Conservation (phyloP, 352 stramenopile species). For the Phytophthora sojae region DNA sequence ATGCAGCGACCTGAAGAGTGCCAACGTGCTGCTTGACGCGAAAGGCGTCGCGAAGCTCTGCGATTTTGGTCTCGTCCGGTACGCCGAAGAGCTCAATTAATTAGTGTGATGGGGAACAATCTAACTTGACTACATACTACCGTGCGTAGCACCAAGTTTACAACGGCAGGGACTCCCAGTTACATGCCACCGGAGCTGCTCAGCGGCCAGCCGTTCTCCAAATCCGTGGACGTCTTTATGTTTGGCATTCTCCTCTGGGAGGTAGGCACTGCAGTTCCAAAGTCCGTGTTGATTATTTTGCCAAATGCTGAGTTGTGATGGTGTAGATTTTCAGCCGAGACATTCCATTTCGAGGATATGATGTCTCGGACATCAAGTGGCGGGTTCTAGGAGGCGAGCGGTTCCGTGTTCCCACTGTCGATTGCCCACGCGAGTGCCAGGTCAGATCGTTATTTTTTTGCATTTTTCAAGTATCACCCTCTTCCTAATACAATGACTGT, state of each 20-base stretch:
- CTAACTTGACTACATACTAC: neutral
- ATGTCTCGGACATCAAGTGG: conserved; percentile 73
- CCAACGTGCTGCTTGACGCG: conserved; percentile 86
- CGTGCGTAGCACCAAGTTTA: conserved; percentile 70
- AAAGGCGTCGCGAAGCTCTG: conserved; percentile 89
- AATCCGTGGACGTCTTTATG: conserved; percentile 93
- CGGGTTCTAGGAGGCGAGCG: conserved; percentile 78
- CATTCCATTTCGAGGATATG: conserved; percentile 79
- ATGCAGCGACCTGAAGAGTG: conserved; percentile 90
- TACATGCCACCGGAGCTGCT: conserved; percentile 93
- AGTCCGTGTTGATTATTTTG: neutral
- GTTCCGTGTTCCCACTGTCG: conserved; percentile 77
- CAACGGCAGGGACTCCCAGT: conserved; percentile 87
- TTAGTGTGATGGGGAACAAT: too few relatives aligned
- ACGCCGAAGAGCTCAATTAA: conserved; percentile 1
- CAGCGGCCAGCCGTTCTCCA: conserved; percentile 83
- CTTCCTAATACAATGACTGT: neutral
- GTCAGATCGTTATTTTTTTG: conserved; percentile 24
- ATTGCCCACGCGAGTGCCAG: conserved; percentile 69
- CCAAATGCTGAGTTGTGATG: neutral
- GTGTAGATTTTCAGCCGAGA: conserved; percentile 80
- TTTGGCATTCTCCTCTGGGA: conserved; percentile 94
- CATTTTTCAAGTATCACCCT: neutral
- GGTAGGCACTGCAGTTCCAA: conserved; percentile 22
- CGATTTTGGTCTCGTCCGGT: conserved; percentile 92